Evolutionary conservation across 2,329 filamentous ascomycete species (phyloP), one percentile per base, ranked within the genome.

Genomic region (Alternaria conjuncta): DNA sequence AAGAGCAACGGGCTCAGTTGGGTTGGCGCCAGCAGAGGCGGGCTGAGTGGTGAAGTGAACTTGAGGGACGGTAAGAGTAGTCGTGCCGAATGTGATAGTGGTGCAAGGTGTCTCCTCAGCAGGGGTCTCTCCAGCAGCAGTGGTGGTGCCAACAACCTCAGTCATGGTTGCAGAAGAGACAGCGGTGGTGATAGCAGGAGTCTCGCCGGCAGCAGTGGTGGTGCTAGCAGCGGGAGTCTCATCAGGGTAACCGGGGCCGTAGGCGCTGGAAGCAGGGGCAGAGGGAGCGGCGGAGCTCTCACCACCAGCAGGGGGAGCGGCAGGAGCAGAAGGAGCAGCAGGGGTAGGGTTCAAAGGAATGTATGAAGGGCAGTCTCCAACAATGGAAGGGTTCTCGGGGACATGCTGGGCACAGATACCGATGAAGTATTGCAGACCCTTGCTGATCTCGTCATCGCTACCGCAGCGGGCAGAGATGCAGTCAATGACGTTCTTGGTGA

Each of bases 351-450:
- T 74, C 50, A 80, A 69, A 25, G 76, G 78, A 72, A 88, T 88
- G 78, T 88, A 83, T 43, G 85, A 84, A 23, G 91, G 88, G 71
- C 93, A 89, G 67, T 87, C 89, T 54, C 92, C 96, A 76, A 93
- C 88, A 74, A 98, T 92, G 68, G 86, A 92, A n/a, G 94, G 93
- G 87, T 97, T 97, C 78, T 87, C 73, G 15, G 86, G 84, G 36
- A 93, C 86, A 81, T 90, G 90, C 57, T 86, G 83, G 61, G 92
- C 93, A 84, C 95, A 98, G 82, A 98, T 92, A 79, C 94, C 94
- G 81, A 94, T 90, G 85, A 97, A 91, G 88, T 92, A 97, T 74
- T 87, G 87, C 63, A 96, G 86, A 64, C 93, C 92, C 72, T 89
- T 82, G 58, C 88, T 85, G 71, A 95, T 86, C 77, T 92, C 87